Evolutionary conservation across 768 basidiomycete genomes (phyloP).

Genomic region (Boletus speciosus): DNA sequence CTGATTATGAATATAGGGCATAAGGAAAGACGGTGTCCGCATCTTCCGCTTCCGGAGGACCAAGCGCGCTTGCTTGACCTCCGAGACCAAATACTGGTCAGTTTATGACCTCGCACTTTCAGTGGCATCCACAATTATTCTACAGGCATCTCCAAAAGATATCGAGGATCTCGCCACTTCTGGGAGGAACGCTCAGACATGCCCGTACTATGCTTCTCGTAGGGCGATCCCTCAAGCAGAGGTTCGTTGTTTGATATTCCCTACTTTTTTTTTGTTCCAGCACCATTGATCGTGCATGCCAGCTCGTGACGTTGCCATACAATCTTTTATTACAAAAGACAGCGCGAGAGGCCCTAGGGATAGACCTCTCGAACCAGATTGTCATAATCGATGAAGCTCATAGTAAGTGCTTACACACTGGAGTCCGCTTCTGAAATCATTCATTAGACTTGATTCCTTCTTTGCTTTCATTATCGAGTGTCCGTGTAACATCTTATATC

Average conservation of each 20-base stretch:
- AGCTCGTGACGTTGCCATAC: constrained; percentile 93
- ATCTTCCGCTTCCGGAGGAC: constrained; percentile 69
- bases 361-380: constrained; percentile 79
- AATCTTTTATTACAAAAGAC: constrained; percentile 82
- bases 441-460: constrained; percentile 81
- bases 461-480: constrained; percentile 80
- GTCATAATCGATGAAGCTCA: constrained; percentile 96
- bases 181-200: constrained; percentile 67
- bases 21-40: constrained; percentile 67
- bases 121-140: background rate
- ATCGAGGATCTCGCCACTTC: constrained; percentile 86
- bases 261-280: background rate
- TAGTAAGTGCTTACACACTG: constrained; percentile 52
- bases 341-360: constrained; percentile 83
- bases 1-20: constrained; percentile 42
- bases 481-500: constrained; percentile 52
- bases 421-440: constrained; percentile 1
- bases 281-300: background rate
- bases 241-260: constrained; percentile 38
- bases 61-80: constrained; percentile 73
- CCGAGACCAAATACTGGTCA: constrained; percentile 80
- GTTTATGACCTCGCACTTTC: background rate
- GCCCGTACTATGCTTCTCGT: constrained; percentile 92
- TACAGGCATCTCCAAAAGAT: constrained; percentile 82
- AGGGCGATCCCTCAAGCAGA: constrained; percentile 88